These are phyloP conservation scores for Diaporthe helianthi DNA, from an alignment of 2,329 filamentous ascomycete species.

Conservation along the genomic window DNA sequence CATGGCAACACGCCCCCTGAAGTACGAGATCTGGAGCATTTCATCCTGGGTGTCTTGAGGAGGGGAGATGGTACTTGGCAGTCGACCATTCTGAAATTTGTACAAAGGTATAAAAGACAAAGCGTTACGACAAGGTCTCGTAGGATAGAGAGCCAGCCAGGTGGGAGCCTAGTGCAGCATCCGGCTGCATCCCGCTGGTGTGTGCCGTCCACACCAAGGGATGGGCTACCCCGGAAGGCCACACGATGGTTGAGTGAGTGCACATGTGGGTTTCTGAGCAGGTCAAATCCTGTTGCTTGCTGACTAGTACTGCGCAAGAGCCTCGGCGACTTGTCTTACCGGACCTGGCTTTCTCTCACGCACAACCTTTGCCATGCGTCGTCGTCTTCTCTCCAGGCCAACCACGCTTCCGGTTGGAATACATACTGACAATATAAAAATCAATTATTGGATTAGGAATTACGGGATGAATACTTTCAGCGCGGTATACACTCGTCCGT, in stretches of 20 bases:
- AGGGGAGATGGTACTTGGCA: slow-evolving; percentile 3
- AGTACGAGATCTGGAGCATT: not conserved
- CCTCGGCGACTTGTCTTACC: not conserved
- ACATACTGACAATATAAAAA: too few species aligned
- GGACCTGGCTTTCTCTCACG: not conserved
- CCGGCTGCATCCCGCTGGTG: too few species aligned
- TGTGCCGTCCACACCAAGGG: not conserved
- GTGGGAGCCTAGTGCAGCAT: not conserved
- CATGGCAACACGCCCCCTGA: slow-evolving; percentile 6
- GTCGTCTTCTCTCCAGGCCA: not conserved
- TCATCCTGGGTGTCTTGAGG: slow-evolving; percentile 4
- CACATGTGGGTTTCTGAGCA: too few species aligned
- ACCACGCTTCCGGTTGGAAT: not conserved
- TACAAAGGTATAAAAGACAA: slow-evolving; percentile 20
- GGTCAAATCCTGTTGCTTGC: not conserved
- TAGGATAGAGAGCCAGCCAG: not conserved
- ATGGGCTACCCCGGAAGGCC: not conserved
- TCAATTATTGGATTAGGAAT: slow-evolving; percentile 1
- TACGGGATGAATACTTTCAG: not conserved
- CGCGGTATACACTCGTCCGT: not conserved
- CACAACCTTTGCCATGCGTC: not conserved
- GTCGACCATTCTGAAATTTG: not conserved
- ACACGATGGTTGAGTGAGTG: not conserved
- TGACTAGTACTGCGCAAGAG: not conserved
- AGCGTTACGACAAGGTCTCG: not conserved